Evolutionary conservation across 345 rosid species (phyloP).

Genomic region (Lenwebbia sp.): DNA sequence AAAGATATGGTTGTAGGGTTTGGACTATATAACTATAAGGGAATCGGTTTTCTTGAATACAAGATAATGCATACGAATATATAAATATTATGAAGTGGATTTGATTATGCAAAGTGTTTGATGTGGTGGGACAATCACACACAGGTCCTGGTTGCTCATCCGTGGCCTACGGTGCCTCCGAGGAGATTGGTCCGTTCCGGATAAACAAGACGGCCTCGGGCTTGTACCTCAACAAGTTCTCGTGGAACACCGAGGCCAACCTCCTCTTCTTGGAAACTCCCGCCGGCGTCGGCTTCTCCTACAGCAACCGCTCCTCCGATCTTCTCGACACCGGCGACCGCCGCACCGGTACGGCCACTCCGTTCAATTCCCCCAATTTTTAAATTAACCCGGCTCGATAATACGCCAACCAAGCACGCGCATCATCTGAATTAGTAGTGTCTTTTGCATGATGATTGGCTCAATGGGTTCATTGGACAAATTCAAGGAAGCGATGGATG

Average conservation of each 20-base stretch:
- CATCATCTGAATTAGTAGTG: too few species aligned
- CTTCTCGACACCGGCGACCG: constrained; percentile 65
- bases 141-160: constrained; percentile 99
- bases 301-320: constrained; percentile 79
- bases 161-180: constrained; percentile 97
- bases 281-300: constrained; percentile 97
- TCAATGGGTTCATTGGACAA: background rate
- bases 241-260: constrained; percentile 85
- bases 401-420: too few species aligned
- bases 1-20: too few species aligned
- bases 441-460: background rate
- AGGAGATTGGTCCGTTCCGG: constrained; percentile 94
- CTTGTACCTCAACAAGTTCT: constrained; percentile 67
- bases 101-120: background rate
- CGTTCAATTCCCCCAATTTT: background rate
- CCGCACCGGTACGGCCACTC: constrained; percentile 53
- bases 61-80: background rate
- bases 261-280: constrained; percentile 94
- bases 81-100: background rate
- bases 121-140: background rate
- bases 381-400: too few species aligned
- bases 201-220: constrained; percentile 78
- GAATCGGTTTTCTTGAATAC: background rate
- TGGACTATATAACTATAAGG: background rate
- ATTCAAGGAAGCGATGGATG: background rate